phyloP scores from a whole-genome alignment of 345 rosid species.

The Geranium brycei region DNA sequence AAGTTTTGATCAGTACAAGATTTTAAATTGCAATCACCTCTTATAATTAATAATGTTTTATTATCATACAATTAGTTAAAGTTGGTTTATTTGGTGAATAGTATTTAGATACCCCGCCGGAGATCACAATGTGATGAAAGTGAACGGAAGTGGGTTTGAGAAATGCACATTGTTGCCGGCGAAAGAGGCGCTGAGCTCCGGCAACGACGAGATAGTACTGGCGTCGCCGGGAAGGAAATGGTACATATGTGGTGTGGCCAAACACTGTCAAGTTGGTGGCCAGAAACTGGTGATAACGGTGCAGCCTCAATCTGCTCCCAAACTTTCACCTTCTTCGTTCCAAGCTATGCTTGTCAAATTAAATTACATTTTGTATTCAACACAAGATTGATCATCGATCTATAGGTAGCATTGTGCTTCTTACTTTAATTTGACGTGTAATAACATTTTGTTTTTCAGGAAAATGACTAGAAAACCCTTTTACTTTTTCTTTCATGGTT shows the following conservation, averaged over 20 bases:
- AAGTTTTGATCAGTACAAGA: too few relatives aligned
- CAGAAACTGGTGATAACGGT: slow-evolving; percentile 24
- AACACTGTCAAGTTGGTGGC: slow-evolving; percentile 17
- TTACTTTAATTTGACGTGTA: too few relatives aligned
- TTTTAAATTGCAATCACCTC: too few relatives aligned
- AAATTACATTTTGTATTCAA: background rate
- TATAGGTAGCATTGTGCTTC: background rate
- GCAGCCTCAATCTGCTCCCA: background rate
- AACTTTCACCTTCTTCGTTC: background rate
- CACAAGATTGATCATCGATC: background rate
- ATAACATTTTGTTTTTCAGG: too few relatives aligned
- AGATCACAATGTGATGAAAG: slow-evolving; percentile 25
- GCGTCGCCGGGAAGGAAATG: slow-evolving; percentile 22
- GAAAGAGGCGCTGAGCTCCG: slow-evolving; percentile 4
- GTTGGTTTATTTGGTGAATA: slow-evolving; percentile 4
- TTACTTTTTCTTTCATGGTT: too few relatives aligned
- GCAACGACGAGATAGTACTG: slow-evolving; percentile 27
- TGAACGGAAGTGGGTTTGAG: slow-evolving; percentile 17
- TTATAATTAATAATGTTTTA: too few relatives aligned
- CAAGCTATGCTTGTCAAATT: background rate
- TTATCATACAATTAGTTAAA: background rate
- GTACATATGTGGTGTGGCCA: slow-evolving; percentile 29
- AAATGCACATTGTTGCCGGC: slow-evolving; percentile 12
- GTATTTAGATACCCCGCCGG: slow-evolving; percentile 20
- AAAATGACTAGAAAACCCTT: too few relatives aligned